Evolutionary conservation across 1,139 yeast species (phyloP).

Genomic region (Zygosaccharomyces sapae): DNA sequence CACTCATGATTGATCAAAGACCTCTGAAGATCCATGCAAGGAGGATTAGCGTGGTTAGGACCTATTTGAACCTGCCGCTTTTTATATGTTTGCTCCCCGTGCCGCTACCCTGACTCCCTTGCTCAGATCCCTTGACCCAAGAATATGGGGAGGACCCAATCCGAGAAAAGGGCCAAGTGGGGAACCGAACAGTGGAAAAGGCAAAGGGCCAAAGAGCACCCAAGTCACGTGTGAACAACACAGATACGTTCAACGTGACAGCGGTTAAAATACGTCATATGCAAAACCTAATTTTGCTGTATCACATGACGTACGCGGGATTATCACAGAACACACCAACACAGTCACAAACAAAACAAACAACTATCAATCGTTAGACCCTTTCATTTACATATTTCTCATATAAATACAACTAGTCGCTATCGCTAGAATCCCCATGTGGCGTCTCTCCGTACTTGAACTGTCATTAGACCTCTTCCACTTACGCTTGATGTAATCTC

Average conservation of each 20-base stretch:
- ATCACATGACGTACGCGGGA: too few species aligned
- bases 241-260: not conserved
- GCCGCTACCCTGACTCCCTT: constrained; percentile 8
- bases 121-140: constrained; percentile 4
- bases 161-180: not conserved
- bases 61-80: not conserved
- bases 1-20: too few species aligned
- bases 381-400: not conserved
- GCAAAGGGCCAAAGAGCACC: not conserved
- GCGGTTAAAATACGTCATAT: not conserved
- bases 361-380: not conserved
- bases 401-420: constrained; percentile 1
- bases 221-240: not conserved
- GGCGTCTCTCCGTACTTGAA: not conserved
- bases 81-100: constrained; percentile 1
- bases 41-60: too few species aligned
- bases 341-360: not conserved
- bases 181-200: not conserved
- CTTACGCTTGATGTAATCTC: constrained; percentile 4
- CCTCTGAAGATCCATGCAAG: too few species aligned
- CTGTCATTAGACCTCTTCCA: constrained; percentile 1
- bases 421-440: not conserved
- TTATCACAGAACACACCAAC: too few species aligned
- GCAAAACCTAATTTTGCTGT: too few species aligned
- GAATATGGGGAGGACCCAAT: not conserved